These are phyloP conservation scores for Evansstolkia leycettana DNA, from an alignment of 495 filamentous ascomycete species.

Conservation along the genomic window DNA sequence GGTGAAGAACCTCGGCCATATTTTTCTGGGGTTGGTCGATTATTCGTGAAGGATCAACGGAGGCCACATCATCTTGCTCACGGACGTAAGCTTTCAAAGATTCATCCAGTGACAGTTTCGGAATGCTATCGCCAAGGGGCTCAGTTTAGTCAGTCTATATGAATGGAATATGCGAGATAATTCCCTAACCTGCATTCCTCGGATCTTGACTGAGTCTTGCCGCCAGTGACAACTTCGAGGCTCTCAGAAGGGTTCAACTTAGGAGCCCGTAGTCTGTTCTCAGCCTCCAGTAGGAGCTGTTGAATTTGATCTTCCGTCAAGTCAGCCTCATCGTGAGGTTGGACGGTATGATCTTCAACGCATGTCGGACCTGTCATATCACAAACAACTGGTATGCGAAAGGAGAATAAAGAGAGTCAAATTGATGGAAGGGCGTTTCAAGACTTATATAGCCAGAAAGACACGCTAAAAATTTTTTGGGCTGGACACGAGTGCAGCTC, in stretches of 20 bases:
- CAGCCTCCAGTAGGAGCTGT: conserved; percentile 52
- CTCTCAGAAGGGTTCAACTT: conserved; percentile 2
- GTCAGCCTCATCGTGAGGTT: conserved; percentile 11
- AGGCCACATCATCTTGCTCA: conserved; percentile 29
- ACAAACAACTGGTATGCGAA: background rate
- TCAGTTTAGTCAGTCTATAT: conserved; percentile 1
- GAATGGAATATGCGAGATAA: too few relatives aligned
- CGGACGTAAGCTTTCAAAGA: conserved; percentile 36
- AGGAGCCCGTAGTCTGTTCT: conserved; percentile 37
- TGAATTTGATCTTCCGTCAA: conserved; percentile 45
- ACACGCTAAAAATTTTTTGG: too few relatives aligned
- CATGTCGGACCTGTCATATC: conserved; percentile 3
- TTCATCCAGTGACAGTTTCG: conserved; percentile 28
- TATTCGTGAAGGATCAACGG: conserved; percentile 33
- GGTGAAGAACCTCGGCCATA: conserved; percentile 27
- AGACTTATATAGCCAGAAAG: too few relatives aligned
- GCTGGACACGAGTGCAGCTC: too few relatives aligned
- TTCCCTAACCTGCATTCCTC: background rate
- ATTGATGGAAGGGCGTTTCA: too few relatives aligned
- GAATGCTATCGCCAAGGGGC: conserved; percentile 19
- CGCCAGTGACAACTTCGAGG: background rate
- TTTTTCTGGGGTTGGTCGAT: conserved; percentile 27
- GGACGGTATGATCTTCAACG: conserved; percentile 1
- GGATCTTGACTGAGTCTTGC: background rate
- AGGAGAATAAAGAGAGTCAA: background rate